These are phyloP conservation scores for Solidago caesia DNA, from an alignment of 129 eudicot species.

Conservation along the genomic window DNA sequence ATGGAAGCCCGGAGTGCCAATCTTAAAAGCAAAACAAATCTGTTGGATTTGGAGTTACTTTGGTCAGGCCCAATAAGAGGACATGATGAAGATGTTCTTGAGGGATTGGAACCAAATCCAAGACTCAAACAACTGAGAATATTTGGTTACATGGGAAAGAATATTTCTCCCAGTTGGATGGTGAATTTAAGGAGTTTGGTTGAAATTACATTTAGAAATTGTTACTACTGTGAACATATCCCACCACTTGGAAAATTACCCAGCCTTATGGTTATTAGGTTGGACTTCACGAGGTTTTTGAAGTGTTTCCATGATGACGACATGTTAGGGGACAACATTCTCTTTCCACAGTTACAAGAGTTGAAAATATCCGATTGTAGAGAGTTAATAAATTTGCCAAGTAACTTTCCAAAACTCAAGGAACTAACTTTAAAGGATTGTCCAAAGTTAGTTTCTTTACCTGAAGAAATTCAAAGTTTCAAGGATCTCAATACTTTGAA, in stretches of 20 bases:
- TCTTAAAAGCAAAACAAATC: not conserved
- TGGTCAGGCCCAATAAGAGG: no score
- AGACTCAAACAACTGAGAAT: conserved; percentile 3
- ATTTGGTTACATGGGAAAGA: not conserved
- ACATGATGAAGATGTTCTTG: conserved; percentile 19
- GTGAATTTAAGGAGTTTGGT: not conserved
- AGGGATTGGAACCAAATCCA: conserved; percentile 24
- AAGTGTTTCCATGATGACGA: not conserved
- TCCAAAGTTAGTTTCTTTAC: no score
- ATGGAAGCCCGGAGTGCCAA: conserved; percentile 23
- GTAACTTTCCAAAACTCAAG: no score
- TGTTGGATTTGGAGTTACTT: not conserved
- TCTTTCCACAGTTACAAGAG: no score
- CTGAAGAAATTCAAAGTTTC: conserved; percentile 17
- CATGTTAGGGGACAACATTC: no score
- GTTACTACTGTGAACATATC: not conserved
- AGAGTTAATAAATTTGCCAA: no score
- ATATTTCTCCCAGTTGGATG: conserved; percentile 21
- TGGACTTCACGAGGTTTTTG: not conserved
- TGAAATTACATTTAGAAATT: not conserved
- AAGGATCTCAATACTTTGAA: not conserved
- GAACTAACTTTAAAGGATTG: no score
- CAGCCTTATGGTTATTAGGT: not conserved
- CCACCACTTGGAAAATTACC: conserved; percentile 23
- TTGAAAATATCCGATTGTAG: no score